These are phyloP conservation scores for Capsicum rhomboideum DNA, from an alignment of 257 asterid genomes.

Conservation along the genomic window DNA sequence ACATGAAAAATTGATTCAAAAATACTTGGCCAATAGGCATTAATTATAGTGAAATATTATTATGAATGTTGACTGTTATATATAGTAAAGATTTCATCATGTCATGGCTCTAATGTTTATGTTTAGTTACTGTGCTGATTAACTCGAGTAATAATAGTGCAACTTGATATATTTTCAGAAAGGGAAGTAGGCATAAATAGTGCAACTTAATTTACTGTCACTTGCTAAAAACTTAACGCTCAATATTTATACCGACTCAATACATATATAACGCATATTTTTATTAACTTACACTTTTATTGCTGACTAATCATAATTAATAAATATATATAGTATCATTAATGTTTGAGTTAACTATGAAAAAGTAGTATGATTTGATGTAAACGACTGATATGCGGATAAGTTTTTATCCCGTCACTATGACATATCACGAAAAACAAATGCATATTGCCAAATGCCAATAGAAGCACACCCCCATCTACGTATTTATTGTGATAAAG, in stretches of 20 bases:
- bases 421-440: background rate
- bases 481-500: background rate
- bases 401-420: background rate
- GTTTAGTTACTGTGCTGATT: background rate
- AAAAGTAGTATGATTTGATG: constrained; percentile 25
- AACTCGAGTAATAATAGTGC: background rate
- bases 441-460: background rate
- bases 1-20: no score
- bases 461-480: background rate
- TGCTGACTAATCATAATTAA: no score
- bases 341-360: background rate
- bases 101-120: background rate
- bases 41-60: no score
- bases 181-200: background rate
- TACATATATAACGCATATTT: no score
- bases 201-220: background rate
- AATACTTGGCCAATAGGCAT: no score
- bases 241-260: no score
- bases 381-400: background rate
- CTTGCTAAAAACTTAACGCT: no score
- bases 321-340: background rate
- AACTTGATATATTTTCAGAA: background rate
- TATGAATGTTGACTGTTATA: no score
- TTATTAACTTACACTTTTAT: background rate
- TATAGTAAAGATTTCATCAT: background rate